Base-by-base conservation (phyloP, 2,329 filamentous ascomycete species). In the Alternaria sp. region DNA sequence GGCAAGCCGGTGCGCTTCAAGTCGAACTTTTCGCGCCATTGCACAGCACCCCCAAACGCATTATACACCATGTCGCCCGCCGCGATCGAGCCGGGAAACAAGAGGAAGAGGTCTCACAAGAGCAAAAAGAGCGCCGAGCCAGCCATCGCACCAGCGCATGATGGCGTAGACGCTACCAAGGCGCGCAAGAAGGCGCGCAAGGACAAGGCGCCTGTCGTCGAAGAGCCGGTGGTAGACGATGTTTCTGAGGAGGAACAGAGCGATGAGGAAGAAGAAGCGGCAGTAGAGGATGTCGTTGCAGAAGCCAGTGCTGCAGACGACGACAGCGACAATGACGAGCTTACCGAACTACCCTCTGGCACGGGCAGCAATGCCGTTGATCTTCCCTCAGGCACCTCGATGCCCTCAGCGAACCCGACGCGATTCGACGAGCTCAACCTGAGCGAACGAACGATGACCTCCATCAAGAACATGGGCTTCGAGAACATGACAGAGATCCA, bases 401-500 rank as follows among this genome's bases (percentile, higher is more conserved):
- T 90, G 54, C 89, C 89, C 3, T 85, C 84, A 28, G 85, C 88
- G 28, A 87, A 87, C 60, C 89, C 90, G 21, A 84, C 90, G 74
- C 88, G 89, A 55, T 97, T 97, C 77, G 83, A 88, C 32, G 91
- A 98, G 69, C 85, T 99, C 67, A 92, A 92, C 58, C 86, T 99
- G 11, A 96, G 93, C 2, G 91, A 94, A 23, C 93, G 92, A 81
- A 97, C 93, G 0, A 91, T 94, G 86, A 89, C 91, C 82, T 94
- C 93, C 9, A 93, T 97, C 72, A 83, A 90, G 61, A 92, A 91
- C 67, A 98, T 99, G 95, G 92, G 92, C 13, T 97, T 98, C 78
- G 90, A 91, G 75, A 94, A 87, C 78, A 97, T 99, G 94, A 98
- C 96, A 1, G 92, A 96, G 79, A 97, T 98, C 70, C 96, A 98